Evolutionary conservation across 2,329 filamentous ascomycete species (phyloP).

Genomic region (Zymoseptoria brevis): DNA sequence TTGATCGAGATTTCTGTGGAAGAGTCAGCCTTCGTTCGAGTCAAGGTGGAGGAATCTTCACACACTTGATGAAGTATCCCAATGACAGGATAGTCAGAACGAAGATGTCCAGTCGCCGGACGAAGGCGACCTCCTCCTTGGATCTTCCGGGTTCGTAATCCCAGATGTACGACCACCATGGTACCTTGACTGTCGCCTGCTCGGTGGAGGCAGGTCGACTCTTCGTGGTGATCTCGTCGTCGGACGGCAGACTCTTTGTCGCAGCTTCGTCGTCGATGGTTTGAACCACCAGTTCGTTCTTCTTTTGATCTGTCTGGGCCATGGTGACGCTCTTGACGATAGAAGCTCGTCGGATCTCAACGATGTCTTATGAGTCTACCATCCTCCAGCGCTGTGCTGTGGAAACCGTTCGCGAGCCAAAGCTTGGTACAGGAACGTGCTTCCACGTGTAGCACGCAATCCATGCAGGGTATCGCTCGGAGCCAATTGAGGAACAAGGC

Average conservation of each 20-base stretch:
- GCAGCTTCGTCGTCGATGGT: background rate
- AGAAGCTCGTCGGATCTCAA: background rate
- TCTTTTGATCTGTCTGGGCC: background rate
- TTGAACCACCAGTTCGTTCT: background rate
- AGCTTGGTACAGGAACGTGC: background rate
- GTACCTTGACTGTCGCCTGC: slow-evolving; percentile 5
- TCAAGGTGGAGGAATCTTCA: slow-evolving; percentile 26
- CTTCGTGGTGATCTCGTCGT: background rate
- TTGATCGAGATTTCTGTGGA: background rate
- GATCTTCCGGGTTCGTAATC: slow-evolving; percentile 40
- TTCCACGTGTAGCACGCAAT: background rate
- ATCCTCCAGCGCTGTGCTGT: background rate
- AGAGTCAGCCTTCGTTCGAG: background rate
- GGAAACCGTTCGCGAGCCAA: background rate
- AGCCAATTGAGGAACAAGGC: background rate
- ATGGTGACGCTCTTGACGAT: background rate
- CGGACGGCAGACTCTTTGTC: background rate
- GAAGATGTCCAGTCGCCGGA: slow-evolving; percentile 35
- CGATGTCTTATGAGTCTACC: background rate
- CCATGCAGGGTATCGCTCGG: background rate
- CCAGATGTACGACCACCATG: slow-evolving; percentile 39
- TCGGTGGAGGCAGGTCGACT: background rate
- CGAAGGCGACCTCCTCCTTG: slow-evolving; percentile 15
- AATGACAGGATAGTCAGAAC: slow-evolving; percentile 42
- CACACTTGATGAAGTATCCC: slow-evolving; percentile 47